Base-by-base conservation (phyloP, 495 filamentous ascomycete genomes). In the Letharia lupina region DNA sequence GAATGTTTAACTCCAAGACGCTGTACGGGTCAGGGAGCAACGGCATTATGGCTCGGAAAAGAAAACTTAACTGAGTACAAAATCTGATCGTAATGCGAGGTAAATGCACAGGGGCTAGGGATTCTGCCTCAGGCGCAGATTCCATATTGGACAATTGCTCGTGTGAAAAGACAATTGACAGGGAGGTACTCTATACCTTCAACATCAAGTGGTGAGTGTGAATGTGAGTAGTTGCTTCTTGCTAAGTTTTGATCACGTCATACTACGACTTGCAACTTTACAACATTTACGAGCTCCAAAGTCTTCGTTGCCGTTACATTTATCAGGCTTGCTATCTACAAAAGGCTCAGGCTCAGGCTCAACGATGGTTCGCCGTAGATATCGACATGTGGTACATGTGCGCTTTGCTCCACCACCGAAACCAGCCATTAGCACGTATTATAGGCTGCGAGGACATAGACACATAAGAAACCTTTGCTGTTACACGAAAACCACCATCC, bases 81-180 rank as follows among this genome's bases (percentile, higher is more conserved):
- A 87, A 94, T 66, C 85, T 78, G 71, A 94, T 93, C 35, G 84
- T 86, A 64, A 94, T 79, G 39, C 89, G 82, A 31, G 89, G 88
- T 31, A 83, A 77, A 62, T 76, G 74, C 37, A 78, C 68, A 23
- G 71, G 72, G 41, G 71, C 69, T 23, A 67, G 57, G 18, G 67
- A 3, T n/a, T 57, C 61, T 18, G 37, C n/a, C 44, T 37, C 35
- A 60, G 33, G 6, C 16, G 56, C 28, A 47, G 57, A 11, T 23
- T 42, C 42, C 64, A 65, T 64, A 35, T 44, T 33, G 15, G n/a
- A 31, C n/a, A 35, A 8, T 7, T 60, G 39, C 7, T 57, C 37
- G 20, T 33, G 50, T 15, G 23, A 54, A 33, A 28, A 31, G 28
- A 33, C 5, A 18, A 16, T 54, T 16, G 50, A 13, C 12, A 9